A percentile compares a stretch with the other conserved stretches of the same genome.
These are phyloP conservation scores for Apiotrichum brassicae DNA, from an alignment of 1,284 basidiomycete genomes.

Conservation along the genomic window DNA sequence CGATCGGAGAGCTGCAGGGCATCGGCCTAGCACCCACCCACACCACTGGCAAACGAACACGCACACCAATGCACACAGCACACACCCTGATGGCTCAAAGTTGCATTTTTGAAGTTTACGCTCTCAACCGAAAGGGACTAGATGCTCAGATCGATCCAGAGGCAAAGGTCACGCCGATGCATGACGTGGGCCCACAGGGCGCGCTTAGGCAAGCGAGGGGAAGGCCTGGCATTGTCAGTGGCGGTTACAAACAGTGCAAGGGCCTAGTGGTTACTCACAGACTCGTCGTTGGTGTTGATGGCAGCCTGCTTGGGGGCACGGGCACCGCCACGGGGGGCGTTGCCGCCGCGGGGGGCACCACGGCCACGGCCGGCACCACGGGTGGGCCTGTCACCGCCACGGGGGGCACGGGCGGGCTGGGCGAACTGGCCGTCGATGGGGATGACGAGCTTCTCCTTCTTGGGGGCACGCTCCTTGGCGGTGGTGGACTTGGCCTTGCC, in stretches of 20 bases:
- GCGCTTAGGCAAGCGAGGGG: slow-evolving; percentile 57
- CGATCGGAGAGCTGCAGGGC: too few relatives aligned
- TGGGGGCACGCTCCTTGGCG: slow-evolving; percentile 29
- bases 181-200: neutral
- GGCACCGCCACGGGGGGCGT: slow-evolving; percentile 20
- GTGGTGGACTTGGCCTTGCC: slow-evolving; percentile 35
- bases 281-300: slow-evolving; percentile 68
- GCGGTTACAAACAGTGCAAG: too few relatives aligned
- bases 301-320: slow-evolving; percentile 28
- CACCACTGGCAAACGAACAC: neutral
- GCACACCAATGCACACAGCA: too few relatives aligned
- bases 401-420: slow-evolving; percentile 31
- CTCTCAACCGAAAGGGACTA: neutral
- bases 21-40: too few relatives aligned
- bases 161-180: neutral
- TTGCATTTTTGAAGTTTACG: slow-evolving; percentile 11
- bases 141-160: neutral
- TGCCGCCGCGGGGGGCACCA: slow-evolving; percentile 48
- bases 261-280: too few relatives aligned
- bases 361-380: slow-evolving; percentile 24
- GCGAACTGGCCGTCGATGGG: slow-evolving; percentile 47
- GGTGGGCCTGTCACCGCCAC: slow-evolving; percentile 20
- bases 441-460: slow-evolving; percentile 48
- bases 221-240: too few relatives aligned
- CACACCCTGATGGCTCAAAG: slow-evolving; percentile 9